Conservation (phyloP, 2,329 filamentous ascomycete genomes). For the Diaporthe velutina region DNA sequence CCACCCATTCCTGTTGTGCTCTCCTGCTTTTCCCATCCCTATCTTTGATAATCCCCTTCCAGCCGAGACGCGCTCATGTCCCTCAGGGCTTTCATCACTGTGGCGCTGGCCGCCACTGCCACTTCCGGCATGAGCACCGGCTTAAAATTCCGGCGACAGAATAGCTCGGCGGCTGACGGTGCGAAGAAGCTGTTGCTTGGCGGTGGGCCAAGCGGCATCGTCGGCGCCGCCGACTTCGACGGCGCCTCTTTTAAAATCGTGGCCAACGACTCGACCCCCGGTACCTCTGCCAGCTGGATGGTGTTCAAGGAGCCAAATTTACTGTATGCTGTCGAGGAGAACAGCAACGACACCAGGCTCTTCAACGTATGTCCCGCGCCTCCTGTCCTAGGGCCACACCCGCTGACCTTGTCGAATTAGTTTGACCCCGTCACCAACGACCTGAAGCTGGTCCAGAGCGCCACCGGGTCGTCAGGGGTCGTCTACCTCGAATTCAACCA, state of each 20-base stretch:
- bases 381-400: background rate
- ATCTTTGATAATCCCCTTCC: background rate
- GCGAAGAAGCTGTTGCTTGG: slow-evolving; percentile 55
- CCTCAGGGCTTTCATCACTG: background rate
- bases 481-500: slow-evolving; percentile 62
- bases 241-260: slow-evolving; percentile 55
- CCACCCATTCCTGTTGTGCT: background rate
- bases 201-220: slow-evolving; percentile 50
- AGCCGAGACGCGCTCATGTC: slow-evolving; percentile 4
- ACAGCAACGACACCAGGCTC: slow-evolving; percentile 53
- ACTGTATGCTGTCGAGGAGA: slow-evolving; percentile 64
- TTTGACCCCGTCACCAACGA: slow-evolving; percentile 51
- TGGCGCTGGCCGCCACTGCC: slow-evolving; percentile 20
- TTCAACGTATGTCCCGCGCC: slow-evolving; percentile 47
- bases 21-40: background rate
- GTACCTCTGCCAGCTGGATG: slow-evolving; percentile 60
- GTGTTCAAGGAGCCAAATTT: slow-evolving; percentile 53
- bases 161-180: slow-evolving; percentile 28
- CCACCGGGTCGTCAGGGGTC: slow-evolving; percentile 56
- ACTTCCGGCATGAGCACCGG: background rate
- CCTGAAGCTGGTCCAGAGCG: slow-evolving; percentile 47
- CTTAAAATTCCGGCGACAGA: background rate
- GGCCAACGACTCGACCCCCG: slow-evolving; percentile 48
- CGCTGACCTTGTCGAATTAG: slow-evolving; percentile 32
- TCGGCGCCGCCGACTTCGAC: slow-evolving; percentile 58